These are phyloP conservation scores for Aspergillus tamarii DNA, from an alignment of 2,329 filamentous ascomycete genomes.

Conservation along the genomic window DNA sequence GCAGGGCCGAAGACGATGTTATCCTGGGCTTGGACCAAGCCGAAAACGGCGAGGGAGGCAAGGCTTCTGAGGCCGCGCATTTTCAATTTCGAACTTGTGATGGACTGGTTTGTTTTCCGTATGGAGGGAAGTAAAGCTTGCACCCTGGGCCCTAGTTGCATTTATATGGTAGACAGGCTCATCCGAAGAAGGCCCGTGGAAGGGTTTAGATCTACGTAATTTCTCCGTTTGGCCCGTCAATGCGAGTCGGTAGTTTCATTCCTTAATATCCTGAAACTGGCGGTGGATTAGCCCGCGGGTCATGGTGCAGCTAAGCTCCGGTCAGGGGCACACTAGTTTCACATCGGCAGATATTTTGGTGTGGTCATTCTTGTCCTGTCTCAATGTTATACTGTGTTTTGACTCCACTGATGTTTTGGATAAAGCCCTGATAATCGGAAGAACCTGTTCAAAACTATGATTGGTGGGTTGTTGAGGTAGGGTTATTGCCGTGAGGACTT, in stretches of 20 bases:
- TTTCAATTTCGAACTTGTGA: not conserved
- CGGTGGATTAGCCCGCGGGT: not conserved
- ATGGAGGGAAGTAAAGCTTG: not conserved
- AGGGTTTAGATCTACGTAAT: not conserved
- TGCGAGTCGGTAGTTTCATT: not conserved
- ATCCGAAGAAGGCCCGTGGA: not conserved
- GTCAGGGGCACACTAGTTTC: conserved; percentile 7
- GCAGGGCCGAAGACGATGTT: conserved; percentile 34
- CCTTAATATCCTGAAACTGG: not conserved
- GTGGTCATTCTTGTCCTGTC: not conserved
- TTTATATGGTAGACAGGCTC: not conserved
- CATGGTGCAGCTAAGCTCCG: conserved; percentile 4
- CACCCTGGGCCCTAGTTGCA: not conserved
- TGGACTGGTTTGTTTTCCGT: not conserved
- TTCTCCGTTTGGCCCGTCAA: not conserved
- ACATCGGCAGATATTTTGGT: not conserved
- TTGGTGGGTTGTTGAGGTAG: not conserved
- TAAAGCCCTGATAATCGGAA: not conserved
- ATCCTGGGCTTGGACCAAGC: conserved; percentile 16
- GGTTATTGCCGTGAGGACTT: not conserved
- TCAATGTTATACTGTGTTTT: not conserved
- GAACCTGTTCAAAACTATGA: not conserved
- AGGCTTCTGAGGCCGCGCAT: conserved; percentile 5
- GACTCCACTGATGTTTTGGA: not conserved
- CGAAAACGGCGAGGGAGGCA: conserved; percentile 20